Evolutionary conservation across 768 basidiomycete genomes (phyloP), one percentile per base, ranked within the genome.

Genomic region (Rhodotorula babjevae): DNA sequence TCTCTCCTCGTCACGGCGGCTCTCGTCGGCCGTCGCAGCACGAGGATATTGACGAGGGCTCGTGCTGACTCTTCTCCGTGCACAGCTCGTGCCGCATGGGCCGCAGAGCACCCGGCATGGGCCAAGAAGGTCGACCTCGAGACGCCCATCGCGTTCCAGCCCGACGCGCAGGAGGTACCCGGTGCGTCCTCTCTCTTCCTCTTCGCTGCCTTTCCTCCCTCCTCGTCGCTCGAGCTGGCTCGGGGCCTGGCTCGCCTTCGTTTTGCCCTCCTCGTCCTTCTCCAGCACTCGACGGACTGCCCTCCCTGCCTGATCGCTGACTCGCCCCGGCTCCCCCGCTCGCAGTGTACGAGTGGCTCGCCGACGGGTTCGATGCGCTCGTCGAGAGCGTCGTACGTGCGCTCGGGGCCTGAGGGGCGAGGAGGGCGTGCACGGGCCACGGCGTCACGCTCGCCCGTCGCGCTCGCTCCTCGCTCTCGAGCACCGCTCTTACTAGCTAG

Each of bases 111-210:
- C 23, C 61, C 61, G 2, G 47, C 31, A 0, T 62, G 61, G 61
- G 61, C 61, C 9, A 33, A 62, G 61, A 62, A 62, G 61, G 61
- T 62, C 47, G 21, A 47, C 21, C 47, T 31, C 46, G 44, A 47
- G 3, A 31, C 44, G 49, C 61, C 31, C 61, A 14, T 19, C 27
- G 21, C 21, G 6, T 49, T 49, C 15, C 18, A 27, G 31, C 46
- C 61, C 47, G 61, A 49, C 12, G 29, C 33, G 47, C 47, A 18
- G 16, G 31, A 50, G 23, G 31, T 23, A 1, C 33, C 31, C 1
- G 8, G 61, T 50, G 5, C 29, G 61, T 50, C 46, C n/a, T 55
- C 49, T 50, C 25, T 23, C 15, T 31, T 18, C 29, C 29, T 36
- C 36, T 36, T 4, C 9, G 5, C 56, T 19, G 1, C 21, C 31